These are phyloP conservation scores for Diphasiastrum complanatum DNA, from an alignment of 83 land plant species.

Conservation along the genomic window DNA sequence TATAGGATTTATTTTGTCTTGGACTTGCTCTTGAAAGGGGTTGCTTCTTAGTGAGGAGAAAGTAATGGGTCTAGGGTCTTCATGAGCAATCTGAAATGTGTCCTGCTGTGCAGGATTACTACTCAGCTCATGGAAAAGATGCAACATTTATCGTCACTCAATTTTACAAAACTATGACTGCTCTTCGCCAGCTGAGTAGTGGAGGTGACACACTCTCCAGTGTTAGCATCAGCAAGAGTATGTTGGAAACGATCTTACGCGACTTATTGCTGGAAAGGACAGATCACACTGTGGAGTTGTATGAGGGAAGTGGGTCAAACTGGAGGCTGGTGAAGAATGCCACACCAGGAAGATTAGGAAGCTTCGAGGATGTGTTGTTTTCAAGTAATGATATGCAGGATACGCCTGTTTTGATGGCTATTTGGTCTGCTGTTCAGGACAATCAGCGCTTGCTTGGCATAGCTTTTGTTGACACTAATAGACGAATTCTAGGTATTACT, in stretches of 20 bases:
- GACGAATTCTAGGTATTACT: slow-evolving; percentile 64
- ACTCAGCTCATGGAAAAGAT: slow-evolving; percentile 88
- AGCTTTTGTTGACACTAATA: slow-evolving; percentile 70
- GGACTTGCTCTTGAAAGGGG: too few species aligned
- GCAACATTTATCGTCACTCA: slow-evolving; percentile 83
- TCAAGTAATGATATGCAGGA: slow-evolving; percentile 98
- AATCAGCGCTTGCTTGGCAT: slow-evolving; percentile 66
- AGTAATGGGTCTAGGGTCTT: slow-evolving; percentile 1
- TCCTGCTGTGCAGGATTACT: slow-evolving; percentile 59
- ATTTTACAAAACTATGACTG: slow-evolving; percentile 78
- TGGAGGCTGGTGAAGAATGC: slow-evolving; percentile 83
- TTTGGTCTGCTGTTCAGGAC: slow-evolving; percentile 48
- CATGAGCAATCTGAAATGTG: neutral
- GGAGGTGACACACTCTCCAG: slow-evolving; percentile 64
- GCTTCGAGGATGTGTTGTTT: slow-evolving; percentile 90
- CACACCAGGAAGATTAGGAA: slow-evolving; percentile 81
- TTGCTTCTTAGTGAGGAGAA: too few species aligned
- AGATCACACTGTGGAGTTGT: slow-evolving; percentile 82
- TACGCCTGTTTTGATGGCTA: slow-evolving; percentile 69
- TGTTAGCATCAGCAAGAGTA: slow-evolving; percentile 81
- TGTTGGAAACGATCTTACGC: slow-evolving; percentile 87
- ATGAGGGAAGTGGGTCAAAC: slow-evolving; percentile 95
- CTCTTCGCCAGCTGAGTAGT: slow-evolving; percentile 68
- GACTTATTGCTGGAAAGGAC: slow-evolving; percentile 82
- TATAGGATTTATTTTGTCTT: too few species aligned